Conservation (phyloP, 2,329 filamentous ascomycete genomes). For the Plenodomus biglobosus region DNA sequence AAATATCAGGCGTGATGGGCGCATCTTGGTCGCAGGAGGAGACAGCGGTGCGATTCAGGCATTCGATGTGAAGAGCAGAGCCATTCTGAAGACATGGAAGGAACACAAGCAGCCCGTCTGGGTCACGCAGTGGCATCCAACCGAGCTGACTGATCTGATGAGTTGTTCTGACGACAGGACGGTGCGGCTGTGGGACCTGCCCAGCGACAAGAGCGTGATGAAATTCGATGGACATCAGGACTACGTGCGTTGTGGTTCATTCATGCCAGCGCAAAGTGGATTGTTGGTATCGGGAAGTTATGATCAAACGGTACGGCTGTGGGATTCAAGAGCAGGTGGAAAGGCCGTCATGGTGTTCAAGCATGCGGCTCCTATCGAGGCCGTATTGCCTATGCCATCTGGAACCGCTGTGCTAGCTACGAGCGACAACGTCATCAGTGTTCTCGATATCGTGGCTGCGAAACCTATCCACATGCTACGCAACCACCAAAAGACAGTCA, state of each 20-base stretch:
- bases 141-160: constrained; percentile 82
- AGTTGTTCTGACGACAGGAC: constrained; percentile 91
- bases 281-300: constrained; percentile 90
- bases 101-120: constrained; percentile 94
- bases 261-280: constrained; percentile 72
- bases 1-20: constrained; percentile 83
- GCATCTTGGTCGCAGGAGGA: constrained; percentile 87
- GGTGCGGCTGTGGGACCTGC: constrained; percentile 91
- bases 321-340: constrained; percentile 77
- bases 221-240: constrained; percentile 86
- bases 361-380: constrained; percentile 85
- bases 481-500: constrained; percentile 98
- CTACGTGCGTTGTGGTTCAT: constrained; percentile 85
- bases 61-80: constrained; percentile 86
- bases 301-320: constrained; percentile 88
- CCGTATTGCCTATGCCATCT: constrained; percentile 81
- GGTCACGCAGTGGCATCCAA: constrained; percentile 87
- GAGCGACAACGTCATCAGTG: constrained; percentile 81
- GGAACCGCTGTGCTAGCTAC: constrained; percentile 85
- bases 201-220: constrained; percentile 71
- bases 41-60: constrained; percentile 92
- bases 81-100: constrained; percentile 93
- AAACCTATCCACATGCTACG: constrained; percentile 83
- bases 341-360: constrained; percentile 85
- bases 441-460: constrained; percentile 89